Evolutionary conservation across 805 yeast species (phyloP).

Genomic region (Wickerhamomyces subpelliculosus): DNA sequence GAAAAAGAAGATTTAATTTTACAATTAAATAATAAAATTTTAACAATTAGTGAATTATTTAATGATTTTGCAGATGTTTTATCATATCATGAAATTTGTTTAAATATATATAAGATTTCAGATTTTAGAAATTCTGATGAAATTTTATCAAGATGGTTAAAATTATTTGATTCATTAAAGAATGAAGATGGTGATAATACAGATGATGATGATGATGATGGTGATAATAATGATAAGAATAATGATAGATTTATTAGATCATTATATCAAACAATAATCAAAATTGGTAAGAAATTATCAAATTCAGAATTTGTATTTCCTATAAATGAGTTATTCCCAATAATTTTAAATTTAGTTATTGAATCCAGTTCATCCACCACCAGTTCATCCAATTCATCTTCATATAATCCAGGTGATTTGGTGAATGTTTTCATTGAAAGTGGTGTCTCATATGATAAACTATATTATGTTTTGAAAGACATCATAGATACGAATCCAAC

Average conservation of each 20-base stretch:
- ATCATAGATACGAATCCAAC: conserved; percentile 52
- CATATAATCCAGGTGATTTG: conserved; percentile 39
- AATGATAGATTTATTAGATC: conserved; percentile 6
- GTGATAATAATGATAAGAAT: conserved; percentile 2
- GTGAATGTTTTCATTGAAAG: conserved; percentile 57
- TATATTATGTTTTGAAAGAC: conserved; percentile 58
- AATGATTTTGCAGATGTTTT: conserved; percentile 84
- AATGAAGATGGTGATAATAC: conserved; percentile 11
- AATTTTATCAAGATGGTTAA: conserved; percentile 74
- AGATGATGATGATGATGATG: conserved; percentile 2
- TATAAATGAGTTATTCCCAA: conserved; percentile 58
- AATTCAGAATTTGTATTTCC: conserved; percentile 79
- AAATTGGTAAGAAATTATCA: conserved; percentile 57
- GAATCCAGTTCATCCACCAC: too few species aligned
- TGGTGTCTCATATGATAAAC: conserved; percentile 56
- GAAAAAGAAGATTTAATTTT: conserved; percentile 44
- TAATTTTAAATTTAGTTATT: conserved; percentile 50
- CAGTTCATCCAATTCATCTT: too few species aligned
- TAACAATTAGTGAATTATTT: conserved; percentile 71
- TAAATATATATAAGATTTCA: conserved; percentile 71
- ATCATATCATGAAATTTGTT: conserved; percentile 78
- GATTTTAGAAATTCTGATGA: conserved; percentile 84
- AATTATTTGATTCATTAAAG: conserved; percentile 54
- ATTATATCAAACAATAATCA: conserved; percentile 21
- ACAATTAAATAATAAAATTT: conserved; percentile 55